Evolutionary conservation across 176 grass and related monocot genomes (phyloP).

Genomic region (Leersia perrieri): DNA sequence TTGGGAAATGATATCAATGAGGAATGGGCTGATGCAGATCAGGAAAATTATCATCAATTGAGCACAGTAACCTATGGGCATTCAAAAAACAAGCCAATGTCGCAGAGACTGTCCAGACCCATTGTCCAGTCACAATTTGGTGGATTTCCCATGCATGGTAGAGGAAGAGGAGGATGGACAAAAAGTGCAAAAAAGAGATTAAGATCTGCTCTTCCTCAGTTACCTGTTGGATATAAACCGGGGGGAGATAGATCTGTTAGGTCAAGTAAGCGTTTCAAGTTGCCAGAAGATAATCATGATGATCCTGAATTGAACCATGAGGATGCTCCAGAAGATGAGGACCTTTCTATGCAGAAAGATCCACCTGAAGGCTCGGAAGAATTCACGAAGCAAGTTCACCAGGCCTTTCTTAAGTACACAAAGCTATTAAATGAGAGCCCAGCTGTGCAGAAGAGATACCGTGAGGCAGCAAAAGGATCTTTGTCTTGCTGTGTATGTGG

Average conservation of each 20-base stretch:
- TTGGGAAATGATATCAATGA: conserved; percentile 34
- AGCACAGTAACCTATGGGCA: conserved; percentile 21
- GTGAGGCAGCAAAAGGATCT: conserved; percentile 52
- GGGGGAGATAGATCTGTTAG: conserved; percentile 36
- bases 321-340: conserved; percentile 42
- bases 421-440: conserved; percentile 64
- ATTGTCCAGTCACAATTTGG: conserved; percentile 20
- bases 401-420: conserved; percentile 70
- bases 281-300: conserved; percentile 31
- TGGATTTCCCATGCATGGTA: conserved; percentile 33
- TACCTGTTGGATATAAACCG: conserved; percentile 34
- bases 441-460: conserved; percentile 58
- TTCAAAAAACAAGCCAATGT: conserved; percentile 31
- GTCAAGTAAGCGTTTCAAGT: conserved; percentile 48
- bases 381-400: conserved; percentile 71
- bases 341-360: conserved; percentile 48
- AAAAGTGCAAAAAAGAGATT: conserved; percentile 56
- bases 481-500: conserved; percentile 74
- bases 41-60: conserved; percentile 25
- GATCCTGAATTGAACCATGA: conserved; percentile 20
- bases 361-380: conserved; percentile 77
- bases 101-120: conserved; percentile 43
- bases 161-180: conserved; percentile 43
- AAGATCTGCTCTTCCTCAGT: conserved; percentile 27
- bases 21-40: conserved; percentile 27